Percentiles rank a stretch among this genome's conserved stretches.
phyloP scores from a whole-genome alignment of 305 asterid species.

The Coffea humblotiana region DNA sequence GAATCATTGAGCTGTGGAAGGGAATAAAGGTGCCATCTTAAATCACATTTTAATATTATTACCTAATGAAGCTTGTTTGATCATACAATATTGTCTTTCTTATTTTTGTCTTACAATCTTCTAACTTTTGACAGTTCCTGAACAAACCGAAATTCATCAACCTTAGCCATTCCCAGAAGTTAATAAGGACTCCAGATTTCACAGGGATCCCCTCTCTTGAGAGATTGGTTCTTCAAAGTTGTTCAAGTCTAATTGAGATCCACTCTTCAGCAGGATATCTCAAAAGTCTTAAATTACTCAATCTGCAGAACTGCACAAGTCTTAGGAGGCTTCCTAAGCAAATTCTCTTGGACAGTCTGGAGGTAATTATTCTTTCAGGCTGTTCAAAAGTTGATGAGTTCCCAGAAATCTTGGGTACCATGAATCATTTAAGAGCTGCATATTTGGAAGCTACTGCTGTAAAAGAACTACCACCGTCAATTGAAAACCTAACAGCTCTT shows the following conservation, averaged over 20 bases:
- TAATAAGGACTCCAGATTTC: conserved; percentile 20
- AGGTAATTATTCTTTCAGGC: conserved; percentile 11
- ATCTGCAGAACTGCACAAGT: conserved; percentile 22
- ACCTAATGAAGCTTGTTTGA: neutral
- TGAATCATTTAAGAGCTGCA: conserved; percentile 11
- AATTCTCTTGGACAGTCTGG: neutral
- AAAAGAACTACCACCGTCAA: conserved; percentile 21
- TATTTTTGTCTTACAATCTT: no score
- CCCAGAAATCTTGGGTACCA: conserved; percentile 20
- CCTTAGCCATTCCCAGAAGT: conserved; percentile 24
- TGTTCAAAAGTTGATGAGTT: conserved; percentile 16
- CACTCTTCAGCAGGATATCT: conserved; percentile 24
- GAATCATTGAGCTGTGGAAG: conserved; percentile 3
- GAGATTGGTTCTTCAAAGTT: conserved; percentile 17
- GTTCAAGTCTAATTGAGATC: conserved; percentile 22
- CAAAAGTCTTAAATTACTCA: conserved; percentile 15
- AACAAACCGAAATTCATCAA: conserved; percentile 25
- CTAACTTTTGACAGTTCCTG: conserved; percentile 1
- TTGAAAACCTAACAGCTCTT: conserved; percentile 17
- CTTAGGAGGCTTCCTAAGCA: conserved; percentile 9
- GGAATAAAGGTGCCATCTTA: conserved; percentile 8
- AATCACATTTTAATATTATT: neutral
- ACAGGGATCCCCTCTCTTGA: conserved; percentile 25
- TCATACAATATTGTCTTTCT: neutral
- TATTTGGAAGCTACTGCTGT: conserved; percentile 16